These are phyloP conservation scores for Cydonia oblonga DNA, from an alignment of 331 rosid species.

Conservation along the genomic window DNA sequence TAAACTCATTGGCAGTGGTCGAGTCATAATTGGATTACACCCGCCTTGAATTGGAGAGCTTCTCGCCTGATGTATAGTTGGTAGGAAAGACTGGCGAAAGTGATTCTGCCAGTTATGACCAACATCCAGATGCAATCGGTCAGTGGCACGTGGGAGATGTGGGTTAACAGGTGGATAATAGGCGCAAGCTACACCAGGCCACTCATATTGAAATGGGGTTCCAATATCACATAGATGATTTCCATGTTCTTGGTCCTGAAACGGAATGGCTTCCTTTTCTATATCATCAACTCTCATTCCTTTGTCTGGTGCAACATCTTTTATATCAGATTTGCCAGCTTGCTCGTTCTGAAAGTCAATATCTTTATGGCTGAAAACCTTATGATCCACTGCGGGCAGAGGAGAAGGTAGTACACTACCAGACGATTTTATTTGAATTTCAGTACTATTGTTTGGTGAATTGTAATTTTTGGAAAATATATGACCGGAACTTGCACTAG, in stretches of 20 bases:
- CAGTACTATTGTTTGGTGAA: conserved; percentile 20
- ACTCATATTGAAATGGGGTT: conserved; percentile 60
- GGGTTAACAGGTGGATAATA: conserved; percentile 68
- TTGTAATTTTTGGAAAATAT: conserved; percentile 18
- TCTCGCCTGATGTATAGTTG: conserved; percentile 63
- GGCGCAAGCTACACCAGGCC: conserved; percentile 79
- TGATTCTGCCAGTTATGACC: conserved; percentile 93
- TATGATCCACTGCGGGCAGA: conserved; percentile 25
- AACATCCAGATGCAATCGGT: conserved; percentile 92
- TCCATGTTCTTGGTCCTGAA: conserved; percentile 37
- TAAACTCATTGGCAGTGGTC: conserved; percentile 70
- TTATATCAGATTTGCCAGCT: conserved; percentile 25
- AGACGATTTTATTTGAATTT: conserved; percentile 27
- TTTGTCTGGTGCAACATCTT: conserved; percentile 34
- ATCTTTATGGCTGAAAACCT: conserved; percentile 24
- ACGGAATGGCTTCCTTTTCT: conserved; percentile 30
- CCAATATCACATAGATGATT: conserved; percentile 39
- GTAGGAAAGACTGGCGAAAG: conserved; percentile 70
- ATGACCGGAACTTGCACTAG: conserved; percentile 21
- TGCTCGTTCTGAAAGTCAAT: conserved; percentile 8
- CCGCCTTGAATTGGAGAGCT: conserved; percentile 55
- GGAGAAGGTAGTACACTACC: conserved; percentile 25
- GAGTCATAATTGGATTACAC: conserved; percentile 55
- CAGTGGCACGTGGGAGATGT: conserved; percentile 86
- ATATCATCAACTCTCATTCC: conserved; percentile 34